Conservation (phyloP, 257 asterid genomes). For the Solanum piurae region DNA sequence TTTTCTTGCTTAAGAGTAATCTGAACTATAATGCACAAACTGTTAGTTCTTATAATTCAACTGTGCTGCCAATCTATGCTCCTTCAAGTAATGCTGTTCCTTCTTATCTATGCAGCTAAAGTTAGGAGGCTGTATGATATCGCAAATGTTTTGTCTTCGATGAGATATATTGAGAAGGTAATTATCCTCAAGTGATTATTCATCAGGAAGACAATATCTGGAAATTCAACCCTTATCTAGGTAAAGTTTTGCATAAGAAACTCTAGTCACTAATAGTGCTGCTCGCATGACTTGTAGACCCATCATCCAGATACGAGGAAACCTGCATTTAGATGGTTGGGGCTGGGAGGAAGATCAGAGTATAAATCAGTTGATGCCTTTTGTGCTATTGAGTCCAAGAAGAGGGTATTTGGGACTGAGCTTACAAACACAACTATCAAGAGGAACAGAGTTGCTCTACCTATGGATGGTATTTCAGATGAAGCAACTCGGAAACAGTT, state of each 20-base stretch:
- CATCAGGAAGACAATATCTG: background rate
- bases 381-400: constrained; percentile 32
- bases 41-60: background rate
- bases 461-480: constrained; percentile 11
- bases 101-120: constrained; percentile 59
- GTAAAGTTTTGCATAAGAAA: background rate
- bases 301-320: constrained; percentile 93
- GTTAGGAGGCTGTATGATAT: constrained; percentile 89
- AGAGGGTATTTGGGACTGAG: constrained; percentile 80
- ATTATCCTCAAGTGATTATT: background rate
- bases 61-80: background rate
- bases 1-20: background rate
- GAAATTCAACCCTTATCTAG: background rate
- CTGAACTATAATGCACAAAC: background rate
- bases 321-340: constrained; percentile 91
- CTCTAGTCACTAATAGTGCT: background rate
- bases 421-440: constrained; percentile 52
- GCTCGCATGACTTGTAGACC: constrained; percentile 35
- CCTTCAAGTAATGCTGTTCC: background rate
- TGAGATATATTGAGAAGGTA: constrained; percentile 93
- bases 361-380: constrained; percentile 17
- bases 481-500: constrained; percentile 21
- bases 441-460: constrained; percentile 33
- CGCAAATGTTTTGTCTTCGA: constrained; percentile 89
- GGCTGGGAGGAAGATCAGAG: constrained; percentile 33